Evolutionary conservation across 1,284 basidiomycete genomes (phyloP), one percentile per base, ranked within the genome.

Genomic region (Fomes fomentarius): DNA sequence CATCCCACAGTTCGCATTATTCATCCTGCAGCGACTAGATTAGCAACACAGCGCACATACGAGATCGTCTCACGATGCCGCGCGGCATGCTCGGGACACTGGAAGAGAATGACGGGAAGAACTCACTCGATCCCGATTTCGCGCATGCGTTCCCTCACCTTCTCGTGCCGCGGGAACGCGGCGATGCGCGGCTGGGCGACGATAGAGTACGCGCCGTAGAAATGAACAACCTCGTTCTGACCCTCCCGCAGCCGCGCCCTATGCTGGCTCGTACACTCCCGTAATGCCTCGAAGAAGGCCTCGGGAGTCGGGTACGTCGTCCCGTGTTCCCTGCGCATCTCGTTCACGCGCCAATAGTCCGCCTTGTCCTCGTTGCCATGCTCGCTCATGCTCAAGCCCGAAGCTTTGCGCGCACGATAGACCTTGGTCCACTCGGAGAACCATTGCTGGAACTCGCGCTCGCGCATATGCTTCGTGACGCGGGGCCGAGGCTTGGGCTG

Each of bases 191-290:
- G 58, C 40, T 60, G 58, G 12, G 52, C 52, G 22, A 60, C 55
- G 46, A 60, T 54, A 25, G 54, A 51, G 37, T 60, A 60, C 31
- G 46, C 48, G 8, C 49, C 58, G 31, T 26, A 30, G 43, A 60
- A 60, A 33, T 34, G 17, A 3, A 60, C 15, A 37, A 56, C 54
- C 15, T 50, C 30, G 14, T 34, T 30, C 19, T 14, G n/a, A 3
- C 50, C 50, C n/a, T 33, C 22, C 9, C n/a, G 22, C 35, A 10
- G 22, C 19, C 7, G 37, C 31, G 15, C 8, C 22, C 31, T 15
- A 19, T 53, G 51, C 31, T 19, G 30, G 14, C 1, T 3, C 3
- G 52, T 8, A 11, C 25, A 15, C 11, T 10, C 25, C 17, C 17
- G 35, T 11, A 57, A 31, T 12, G 54, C 58, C 2, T 10, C 34